These are phyloP conservation scores for Geosmithia flava DNA, from an alignment of 2,329 filamentous ascomycete genomes.

Conservation along the genomic window DNA sequence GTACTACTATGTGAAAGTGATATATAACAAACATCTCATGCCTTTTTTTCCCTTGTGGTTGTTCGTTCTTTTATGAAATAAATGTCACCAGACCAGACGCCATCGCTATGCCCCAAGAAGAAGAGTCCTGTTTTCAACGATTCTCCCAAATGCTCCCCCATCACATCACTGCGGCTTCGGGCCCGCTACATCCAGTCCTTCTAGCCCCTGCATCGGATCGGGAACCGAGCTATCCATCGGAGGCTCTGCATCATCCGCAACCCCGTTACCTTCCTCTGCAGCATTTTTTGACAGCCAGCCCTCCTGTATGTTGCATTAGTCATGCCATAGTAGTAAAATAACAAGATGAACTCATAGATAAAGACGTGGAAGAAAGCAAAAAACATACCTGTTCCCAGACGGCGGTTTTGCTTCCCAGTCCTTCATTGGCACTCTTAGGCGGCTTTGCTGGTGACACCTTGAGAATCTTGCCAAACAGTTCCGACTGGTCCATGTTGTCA, in stretches of 20 bases:
- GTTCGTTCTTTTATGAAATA: slow-evolving; percentile 2
- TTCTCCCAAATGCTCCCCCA: slow-evolving; percentile 1
- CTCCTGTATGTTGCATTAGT: slow-evolving; percentile 45
- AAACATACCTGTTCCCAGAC: slow-evolving; percentile 85
- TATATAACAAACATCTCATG: slow-evolving; percentile 8
- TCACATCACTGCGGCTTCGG: slow-evolving; percentile 58
- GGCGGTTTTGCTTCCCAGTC: slow-evolving; percentile 83
- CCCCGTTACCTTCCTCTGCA: slow-evolving; percentile 61
- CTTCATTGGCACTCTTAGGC: slow-evolving; percentile 78
- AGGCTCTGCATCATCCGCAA: slow-evolving; percentile 24
- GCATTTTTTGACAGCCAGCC: slow-evolving; percentile 85
- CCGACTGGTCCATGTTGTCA: slow-evolving; percentile 97
- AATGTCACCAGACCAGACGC: slow-evolving; percentile 19
- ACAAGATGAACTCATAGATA: neutral
- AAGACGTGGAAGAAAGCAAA: neutral
- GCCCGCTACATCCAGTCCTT: slow-evolving; percentile 87
- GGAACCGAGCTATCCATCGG: slow-evolving; percentile 38
- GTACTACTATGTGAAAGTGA: too few relatives aligned
- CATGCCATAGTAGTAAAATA: neutral
- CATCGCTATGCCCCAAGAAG: slow-evolving; percentile 32
- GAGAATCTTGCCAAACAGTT: slow-evolving; percentile 84
- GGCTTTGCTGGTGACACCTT: slow-evolving; percentile 88
- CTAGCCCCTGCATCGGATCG: slow-evolving; percentile 93
- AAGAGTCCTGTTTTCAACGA: slow-evolving; percentile 8
- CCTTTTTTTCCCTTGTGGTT: neutral